phyloP scores from a whole-genome alignment of 352 stramenopile species.

The Pythium myriotylum region DNA sequence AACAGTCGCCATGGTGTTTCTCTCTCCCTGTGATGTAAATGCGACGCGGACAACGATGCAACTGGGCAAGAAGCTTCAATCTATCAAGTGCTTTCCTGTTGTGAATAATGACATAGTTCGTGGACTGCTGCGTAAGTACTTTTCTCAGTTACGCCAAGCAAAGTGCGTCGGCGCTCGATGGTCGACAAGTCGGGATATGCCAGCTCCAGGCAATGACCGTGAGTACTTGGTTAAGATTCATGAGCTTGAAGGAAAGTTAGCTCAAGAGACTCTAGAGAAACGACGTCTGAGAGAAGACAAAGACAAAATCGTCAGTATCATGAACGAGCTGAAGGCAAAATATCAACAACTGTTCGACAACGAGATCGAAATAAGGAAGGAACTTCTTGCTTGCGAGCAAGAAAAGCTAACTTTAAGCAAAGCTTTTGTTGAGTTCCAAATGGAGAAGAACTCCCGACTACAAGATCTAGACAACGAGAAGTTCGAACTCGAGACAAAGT shows the following conservation, averaged over 20 bases:
- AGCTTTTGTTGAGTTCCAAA: conserved; percentile 67
- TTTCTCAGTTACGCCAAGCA: conserved; percentile 9
- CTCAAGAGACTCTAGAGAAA: conserved; percentile 45
- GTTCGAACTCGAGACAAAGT: conserved; percentile 63
- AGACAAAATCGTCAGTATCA: conserved; percentile 37
- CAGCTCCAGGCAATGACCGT: conserved; percentile 1
- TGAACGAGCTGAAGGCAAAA: conserved; percentile 55
- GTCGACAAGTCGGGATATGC: neutral
- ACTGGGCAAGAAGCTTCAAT: conserved; percentile 35
- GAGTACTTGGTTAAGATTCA: conserved; percentile 37
- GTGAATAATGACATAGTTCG: conserved; percentile 63
- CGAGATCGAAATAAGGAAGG: conserved; percentile 56
- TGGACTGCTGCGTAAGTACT: conserved; percentile 39
- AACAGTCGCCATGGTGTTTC: conserved; percentile 44
- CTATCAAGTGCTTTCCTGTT: conserved; percentile 47
- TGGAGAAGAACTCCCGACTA: conserved; percentile 42
- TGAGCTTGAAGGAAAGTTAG: conserved; percentile 44
- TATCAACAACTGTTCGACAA: conserved; percentile 68
- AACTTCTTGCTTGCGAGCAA: conserved; percentile 63
- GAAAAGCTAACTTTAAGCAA: conserved; percentile 73
- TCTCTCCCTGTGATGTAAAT: conserved; percentile 40
- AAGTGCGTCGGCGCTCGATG: neutral
- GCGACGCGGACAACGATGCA: conserved; percentile 45
- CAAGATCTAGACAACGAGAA: conserved; percentile 61
- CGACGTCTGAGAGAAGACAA: conserved; percentile 52